Conservation (phyloP, 129 eudicot species). For the Tagetes patula region DNA sequence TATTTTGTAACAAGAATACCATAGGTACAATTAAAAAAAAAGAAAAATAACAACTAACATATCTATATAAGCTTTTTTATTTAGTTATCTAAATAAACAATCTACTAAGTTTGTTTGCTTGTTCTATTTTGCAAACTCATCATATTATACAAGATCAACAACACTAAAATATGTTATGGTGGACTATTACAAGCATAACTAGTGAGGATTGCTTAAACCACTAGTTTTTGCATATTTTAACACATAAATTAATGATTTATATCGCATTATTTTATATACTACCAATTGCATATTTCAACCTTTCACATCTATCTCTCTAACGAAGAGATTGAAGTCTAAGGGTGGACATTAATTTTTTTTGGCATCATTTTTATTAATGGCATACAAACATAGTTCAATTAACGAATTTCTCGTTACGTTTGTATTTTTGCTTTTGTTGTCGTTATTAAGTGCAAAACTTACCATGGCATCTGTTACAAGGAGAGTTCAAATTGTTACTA, state of each 20-base stretch:
- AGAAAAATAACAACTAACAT: too few species aligned
- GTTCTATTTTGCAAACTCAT: not conserved
- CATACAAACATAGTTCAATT: not conserved
- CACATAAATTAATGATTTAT: not conserved
- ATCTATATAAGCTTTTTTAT: not conserved
- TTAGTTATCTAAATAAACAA: not conserved
- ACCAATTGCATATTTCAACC: not conserved
- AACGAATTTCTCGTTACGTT: not conserved
- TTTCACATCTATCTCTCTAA: not conserved
- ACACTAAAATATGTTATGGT: not conserved
- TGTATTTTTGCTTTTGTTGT: too few species aligned
- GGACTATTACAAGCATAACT: not conserved
- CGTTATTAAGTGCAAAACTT: not conserved
- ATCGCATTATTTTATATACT: not conserved
- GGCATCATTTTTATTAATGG: slow-evolving; percentile 7
- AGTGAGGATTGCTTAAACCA: not conserved
- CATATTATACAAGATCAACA: not conserved
- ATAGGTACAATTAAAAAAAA: too few species aligned
- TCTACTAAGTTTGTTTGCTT: not conserved
- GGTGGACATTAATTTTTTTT: not conserved
- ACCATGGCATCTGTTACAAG: not conserved
- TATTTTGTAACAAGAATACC: too few species aligned
- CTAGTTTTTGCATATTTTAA: not conserved
- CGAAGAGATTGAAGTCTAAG: not conserved
- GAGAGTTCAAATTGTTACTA: not conserved